Evolutionary conservation across 2,329 filamentous ascomycete species (phyloP).

Genomic region (Epichloe baconii): DNA sequence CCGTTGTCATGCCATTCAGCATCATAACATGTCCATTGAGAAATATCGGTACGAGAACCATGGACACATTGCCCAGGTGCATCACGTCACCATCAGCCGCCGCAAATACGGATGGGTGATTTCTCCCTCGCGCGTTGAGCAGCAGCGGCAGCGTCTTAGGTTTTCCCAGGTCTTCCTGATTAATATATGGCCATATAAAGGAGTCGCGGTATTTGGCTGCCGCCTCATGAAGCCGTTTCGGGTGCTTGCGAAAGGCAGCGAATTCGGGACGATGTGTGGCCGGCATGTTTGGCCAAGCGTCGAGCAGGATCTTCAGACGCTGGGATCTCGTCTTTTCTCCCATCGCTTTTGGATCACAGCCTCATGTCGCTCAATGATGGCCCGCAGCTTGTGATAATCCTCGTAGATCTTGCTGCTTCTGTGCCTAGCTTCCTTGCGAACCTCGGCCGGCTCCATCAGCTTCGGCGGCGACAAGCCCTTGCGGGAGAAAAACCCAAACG

Average conservation of each 20-base stretch:
- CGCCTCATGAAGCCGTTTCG: conserved; percentile 4
- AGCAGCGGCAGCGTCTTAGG: conserved; percentile 33
- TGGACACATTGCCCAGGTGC: conserved; percentile 15
- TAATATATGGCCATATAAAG: conserved; percentile 42
- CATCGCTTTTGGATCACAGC: conserved; percentile 38
- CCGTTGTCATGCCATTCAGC: conserved; percentile 15
- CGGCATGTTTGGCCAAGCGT: conserved; percentile 38
- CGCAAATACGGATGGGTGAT: conserved; percentile 34
- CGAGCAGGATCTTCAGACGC: conserved; percentile 30
- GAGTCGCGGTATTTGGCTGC: conserved; percentile 16
- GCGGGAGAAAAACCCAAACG: conserved; percentile 1
- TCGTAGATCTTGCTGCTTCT: conserved; percentile 18
- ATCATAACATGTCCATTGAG: conserved; percentile 22
- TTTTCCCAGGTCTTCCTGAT: conserved; percentile 39
- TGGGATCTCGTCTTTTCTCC: conserved; percentile 38
- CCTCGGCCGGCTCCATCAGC: conserved; percentile 2
- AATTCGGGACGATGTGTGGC: conserved; percentile 39
- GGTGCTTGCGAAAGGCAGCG: conserved; percentile 17
- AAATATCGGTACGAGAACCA: conserved; percentile 14
- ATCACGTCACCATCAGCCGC: conserved; percentile 26
- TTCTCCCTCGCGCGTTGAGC: conserved; percentile 37
- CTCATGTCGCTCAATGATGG: conserved; percentile 37
- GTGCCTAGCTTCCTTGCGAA: conserved; percentile 7
- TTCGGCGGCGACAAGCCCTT: background rate
- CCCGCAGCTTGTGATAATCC: conserved; percentile 21